These are phyloP conservation scores for Amylocystis lapponica DNA, from an alignment of 768 basidiomycete genomes.

Conservation along the genomic window DNA sequence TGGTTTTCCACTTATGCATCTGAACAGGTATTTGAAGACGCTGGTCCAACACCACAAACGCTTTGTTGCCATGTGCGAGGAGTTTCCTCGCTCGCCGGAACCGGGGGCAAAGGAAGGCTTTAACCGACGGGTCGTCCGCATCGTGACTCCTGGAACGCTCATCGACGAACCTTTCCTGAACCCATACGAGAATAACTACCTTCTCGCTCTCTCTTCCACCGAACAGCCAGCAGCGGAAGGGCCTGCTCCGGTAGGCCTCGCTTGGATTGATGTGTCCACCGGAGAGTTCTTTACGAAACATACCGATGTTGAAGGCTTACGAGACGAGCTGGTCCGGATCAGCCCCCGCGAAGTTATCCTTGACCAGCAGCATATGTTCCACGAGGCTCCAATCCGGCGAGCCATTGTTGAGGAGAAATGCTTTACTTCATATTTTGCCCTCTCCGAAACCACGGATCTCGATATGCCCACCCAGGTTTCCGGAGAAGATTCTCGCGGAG, in stretches of 20 bases:
- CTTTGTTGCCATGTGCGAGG: slow-evolving; percentile 92
- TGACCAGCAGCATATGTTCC: slow-evolving; percentile 31
- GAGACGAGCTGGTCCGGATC: slow-evolving; percentile 80
- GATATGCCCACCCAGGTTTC: neutral
- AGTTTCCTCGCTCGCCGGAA: slow-evolving; percentile 54
- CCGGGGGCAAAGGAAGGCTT: slow-evolving; percentile 53
- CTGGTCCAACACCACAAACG: slow-evolving; percentile 78
- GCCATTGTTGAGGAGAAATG: slow-evolving; percentile 48
- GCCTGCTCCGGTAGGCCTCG: slow-evolving; percentile 44
- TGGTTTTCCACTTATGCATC: slow-evolving; percentile 82
- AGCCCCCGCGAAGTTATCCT: slow-evolving; percentile 81
- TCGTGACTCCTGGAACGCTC: slow-evolving; percentile 91
- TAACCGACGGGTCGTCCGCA: slow-evolving; percentile 76
- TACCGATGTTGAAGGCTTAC: slow-evolving; percentile 46
- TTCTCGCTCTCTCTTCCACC: slow-evolving; percentile 55
- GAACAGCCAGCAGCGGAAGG: neutral
- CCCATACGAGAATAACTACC: slow-evolving; percentile 84
- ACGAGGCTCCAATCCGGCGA: slow-evolving; percentile 37
- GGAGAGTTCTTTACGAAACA: slow-evolving; percentile 85
- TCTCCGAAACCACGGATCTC: neutral
- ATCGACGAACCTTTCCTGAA: slow-evolving; percentile 88
- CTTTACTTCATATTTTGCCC: slow-evolving; percentile 46
- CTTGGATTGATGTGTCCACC: slow-evolving; percentile 94
- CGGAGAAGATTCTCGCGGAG: slow-evolving; percentile 8
- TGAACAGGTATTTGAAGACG: slow-evolving; percentile 82